Base-by-base conservation (phyloP, 2,329 filamentous ascomycete genomes). In the Calonectria naviculata region DNA sequence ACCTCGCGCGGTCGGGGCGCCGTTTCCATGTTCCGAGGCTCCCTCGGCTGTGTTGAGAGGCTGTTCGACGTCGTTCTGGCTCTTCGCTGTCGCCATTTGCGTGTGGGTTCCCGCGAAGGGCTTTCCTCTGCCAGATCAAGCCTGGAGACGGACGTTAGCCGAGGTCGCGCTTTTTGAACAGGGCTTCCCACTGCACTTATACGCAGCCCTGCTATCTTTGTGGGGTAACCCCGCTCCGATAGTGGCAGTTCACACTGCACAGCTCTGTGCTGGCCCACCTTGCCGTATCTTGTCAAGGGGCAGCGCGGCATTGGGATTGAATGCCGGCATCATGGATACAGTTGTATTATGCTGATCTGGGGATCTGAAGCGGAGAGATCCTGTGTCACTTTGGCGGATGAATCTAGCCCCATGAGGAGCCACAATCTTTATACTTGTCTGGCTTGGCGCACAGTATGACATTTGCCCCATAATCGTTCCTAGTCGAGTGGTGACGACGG, bases 201-300 rank as follows among this genome's bases (percentile, higher is more conserved):
- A 56, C 52, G 31, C 31, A 21, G n/a, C 29, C 28, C 31, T 24
- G 31, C 12, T 56, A 38, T 56, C 52, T 56, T 38, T 56, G 52
- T 56, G 52, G 52, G 52, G 52, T 49, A 56, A 56, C 52, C 52
- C 52, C 52, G 52, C 52, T 56, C 52, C 21, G 9, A 56, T 31
- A 26, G 46, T 49, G 46, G 24, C 26, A 41, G 29, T n/a, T 49
- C 46, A 49, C 29, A 49, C 46, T 15, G 46, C 29, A 49, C 26
- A 5, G 15, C 28, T 8, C 15, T 9, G 26, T 29, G 26, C 26
- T 38, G 52, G 29, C 34, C 52, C 52, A 56, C 52, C 38, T 56
- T 31, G 31, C 52, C 52, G 34, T 44, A 44, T 44, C 41, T 44
- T 21, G n/a, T n/a, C 41, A 44, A n/a, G 17, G 6, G 3, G 41